phyloP scores from a whole-genome alignment of 257 asterid species.

The Thymus quinquecostatus region DNA sequence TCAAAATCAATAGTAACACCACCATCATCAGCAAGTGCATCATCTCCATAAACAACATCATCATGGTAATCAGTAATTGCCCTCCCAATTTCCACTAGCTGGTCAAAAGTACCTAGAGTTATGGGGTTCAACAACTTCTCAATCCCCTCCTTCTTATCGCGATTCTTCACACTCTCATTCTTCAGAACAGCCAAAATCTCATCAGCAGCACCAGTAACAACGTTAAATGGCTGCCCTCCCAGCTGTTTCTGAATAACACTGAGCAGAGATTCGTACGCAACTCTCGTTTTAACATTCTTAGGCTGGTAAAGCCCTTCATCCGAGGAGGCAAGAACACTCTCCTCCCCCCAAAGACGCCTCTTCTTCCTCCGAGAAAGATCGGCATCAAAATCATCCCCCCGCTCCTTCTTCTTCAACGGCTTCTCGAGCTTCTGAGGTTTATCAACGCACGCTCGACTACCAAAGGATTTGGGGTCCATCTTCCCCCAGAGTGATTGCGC shows the following conservation, averaged over 20 bases:
- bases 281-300: constrained; percentile 57
- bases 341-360: constrained; percentile 58
- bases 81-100: constrained; percentile 52
- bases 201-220: constrained; percentile 63
- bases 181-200: constrained; percentile 65
- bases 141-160: constrained; percentile 58
- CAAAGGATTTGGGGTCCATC: constrained; percentile 57
- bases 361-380: constrained; percentile 51
- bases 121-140: constrained; percentile 63
- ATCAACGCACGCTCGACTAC: constrained; percentile 54
- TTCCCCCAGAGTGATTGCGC: constrained; percentile 59
- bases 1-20: constrained; percentile 70
- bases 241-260: constrained; percentile 61
- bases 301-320: constrained; percentile 73
- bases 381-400: constrained; percentile 41
- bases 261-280: constrained; percentile 63
- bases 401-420: constrained; percentile 51
- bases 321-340: constrained; percentile 50
- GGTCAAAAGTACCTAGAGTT: constrained; percentile 41
- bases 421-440: constrained; percentile 56
- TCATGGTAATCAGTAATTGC: constrained; percentile 52
- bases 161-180: constrained; percentile 48
- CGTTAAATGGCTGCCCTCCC: constrained; percentile 62
- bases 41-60: constrained; percentile 45
- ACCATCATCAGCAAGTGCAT: constrained; percentile 54